Conservation (phyloP, 345 rosid genomes). For the Citrus mangshanensis region DNA sequence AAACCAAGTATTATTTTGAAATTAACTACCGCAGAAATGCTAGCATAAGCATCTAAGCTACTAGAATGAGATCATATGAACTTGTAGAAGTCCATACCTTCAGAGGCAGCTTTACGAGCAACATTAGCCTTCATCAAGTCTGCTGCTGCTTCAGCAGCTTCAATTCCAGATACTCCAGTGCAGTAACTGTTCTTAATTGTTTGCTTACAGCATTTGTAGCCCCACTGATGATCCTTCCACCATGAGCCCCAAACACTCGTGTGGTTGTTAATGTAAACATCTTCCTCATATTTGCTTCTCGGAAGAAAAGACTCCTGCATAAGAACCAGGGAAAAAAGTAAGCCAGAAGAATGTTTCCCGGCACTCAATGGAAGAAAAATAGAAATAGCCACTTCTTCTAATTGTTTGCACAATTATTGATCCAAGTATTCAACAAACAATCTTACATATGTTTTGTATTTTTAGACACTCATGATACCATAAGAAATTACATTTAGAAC, state of each 20-base stretch:
- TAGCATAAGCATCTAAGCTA: neutral
- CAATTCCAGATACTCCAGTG: conserved; percentile 76
- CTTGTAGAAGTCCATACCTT: conserved; percentile 27
- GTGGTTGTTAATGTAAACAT: conserved; percentile 55
- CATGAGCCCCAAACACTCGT: conserved; percentile 89
- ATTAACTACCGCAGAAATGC: neutral
- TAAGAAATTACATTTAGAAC: neutral
- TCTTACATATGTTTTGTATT: neutral
- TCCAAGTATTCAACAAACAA: neutral
- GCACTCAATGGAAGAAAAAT: neutral
- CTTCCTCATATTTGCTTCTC: conserved; percentile 67
- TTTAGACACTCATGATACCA: neutral
- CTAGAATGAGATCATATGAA: neutral
- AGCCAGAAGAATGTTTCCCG: neutral
- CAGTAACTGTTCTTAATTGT: conserved; percentile 71
- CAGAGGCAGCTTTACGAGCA: conserved; percentile 46
- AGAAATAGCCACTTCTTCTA: neutral
- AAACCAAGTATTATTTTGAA: neutral
- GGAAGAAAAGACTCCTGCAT: conserved; percentile 48
- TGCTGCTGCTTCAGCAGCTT: conserved; percentile 71
- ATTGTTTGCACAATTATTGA: neutral
- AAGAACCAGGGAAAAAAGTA: neutral
- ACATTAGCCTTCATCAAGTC: conserved; percentile 73
- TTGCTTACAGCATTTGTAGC: conserved; percentile 80
- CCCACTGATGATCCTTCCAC: conserved; percentile 93